Base-by-base conservation (phyloP, 2,329 filamentous ascomycete species). In the Colletotrichum australisinense region DNA sequence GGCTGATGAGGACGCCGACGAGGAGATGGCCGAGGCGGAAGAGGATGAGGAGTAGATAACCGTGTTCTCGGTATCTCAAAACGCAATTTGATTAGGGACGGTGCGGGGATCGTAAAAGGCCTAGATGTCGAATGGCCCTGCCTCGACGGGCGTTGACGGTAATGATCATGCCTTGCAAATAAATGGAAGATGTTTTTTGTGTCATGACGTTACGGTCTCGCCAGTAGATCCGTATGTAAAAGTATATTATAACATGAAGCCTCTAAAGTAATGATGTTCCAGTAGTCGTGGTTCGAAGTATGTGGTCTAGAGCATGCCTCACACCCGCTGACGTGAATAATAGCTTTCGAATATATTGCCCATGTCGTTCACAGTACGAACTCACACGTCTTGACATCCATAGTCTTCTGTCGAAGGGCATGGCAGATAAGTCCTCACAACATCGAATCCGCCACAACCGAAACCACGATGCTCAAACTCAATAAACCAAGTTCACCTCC, bases 131-230 rank as follows among this genome's bases (percentile, higher is more conserved):
- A 68, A 74, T 73, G 67, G 67, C 28, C 60, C 67, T 66, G 71
- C 67, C 73, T 75, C 70, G 70, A 73, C 64, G 53, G 74, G 74
- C 74, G 74, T 75, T 75, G 72, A 75, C 69, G 74, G 74, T 75
- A 75, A 75, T 75, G 74, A 75, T 75, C 64, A 74, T 75, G 72
- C 72, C 62, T 75, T 69, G 68, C 69, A 75, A 75, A 63, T 67
- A 72, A 64, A 74, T 69, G 60, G 69, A 74, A 73, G 73, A 70
- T 72, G 71, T 75, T 66, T 75, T 73, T 74, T 74, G 66, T 74
- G 62, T 73, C 63, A 52, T 38, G 46, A 32, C 46, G 22, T n/a
- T 32, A 19, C 26, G 3, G 55, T 35, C 19, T 24, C 38, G 46
- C n/a, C 19, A 11, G 9, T 22, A 38, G 8, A 38, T 38, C 12